Percentiles rank a stretch among this genome's conserved stretches.
These are phyloP conservation scores for Chenopodium formosanum DNA, from an alignment of 148 eudicot genomes.

Conservation along the genomic window DNA sequence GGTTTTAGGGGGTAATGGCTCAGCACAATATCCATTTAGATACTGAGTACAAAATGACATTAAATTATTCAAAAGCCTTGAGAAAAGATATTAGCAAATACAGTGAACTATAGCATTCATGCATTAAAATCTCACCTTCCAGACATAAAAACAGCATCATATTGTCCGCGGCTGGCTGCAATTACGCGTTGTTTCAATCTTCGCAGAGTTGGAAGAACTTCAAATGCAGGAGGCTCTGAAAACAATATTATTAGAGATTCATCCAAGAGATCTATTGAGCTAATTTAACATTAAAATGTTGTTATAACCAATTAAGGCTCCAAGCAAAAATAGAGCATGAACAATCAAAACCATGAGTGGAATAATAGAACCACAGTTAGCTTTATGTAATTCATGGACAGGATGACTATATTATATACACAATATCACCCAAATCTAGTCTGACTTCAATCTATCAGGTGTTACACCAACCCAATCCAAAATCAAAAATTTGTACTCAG, in stretches of 20 bases:
- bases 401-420: background rate
- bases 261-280: constrained; percentile 10
- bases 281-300: background rate
- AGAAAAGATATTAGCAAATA: background rate
- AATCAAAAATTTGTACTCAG: background rate
- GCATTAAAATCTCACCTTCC: constrained; percentile 56
- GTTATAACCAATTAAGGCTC: background rate
- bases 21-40: background rate
- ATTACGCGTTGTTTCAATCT: constrained; percentile 74
- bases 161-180: constrained; percentile 91
- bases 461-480: background rate
- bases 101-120: background rate
- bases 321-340: background rate
- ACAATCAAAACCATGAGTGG: background rate
- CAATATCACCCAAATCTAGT: background rate
- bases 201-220: constrained; percentile 87
- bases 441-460: background rate
- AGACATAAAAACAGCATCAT: constrained; percentile 98
- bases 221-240: constrained; percentile 92
- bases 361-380: background rate
- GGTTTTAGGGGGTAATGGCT: background rate
- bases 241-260: constrained; percentile 3
- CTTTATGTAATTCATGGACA: background rate
- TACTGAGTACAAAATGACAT: background rate
- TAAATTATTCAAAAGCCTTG: background rate